Conservation (phyloP, 768 basidiomycete species). For the Psilocybe cubensis region DNA sequence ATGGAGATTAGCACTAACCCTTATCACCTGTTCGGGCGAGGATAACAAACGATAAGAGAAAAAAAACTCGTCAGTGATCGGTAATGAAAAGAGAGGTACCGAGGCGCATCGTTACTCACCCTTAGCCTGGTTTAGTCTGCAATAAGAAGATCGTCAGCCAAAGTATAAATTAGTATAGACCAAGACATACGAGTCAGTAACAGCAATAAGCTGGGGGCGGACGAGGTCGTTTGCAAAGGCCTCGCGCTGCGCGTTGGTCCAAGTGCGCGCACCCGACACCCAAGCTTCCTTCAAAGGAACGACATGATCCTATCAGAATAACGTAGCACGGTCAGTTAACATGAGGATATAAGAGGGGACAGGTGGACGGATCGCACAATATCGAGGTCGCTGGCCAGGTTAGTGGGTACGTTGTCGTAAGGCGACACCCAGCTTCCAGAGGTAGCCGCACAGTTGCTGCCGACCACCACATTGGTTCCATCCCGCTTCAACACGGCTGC, state of each 20-base stretch:
- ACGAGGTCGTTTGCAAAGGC: constrained; percentile 59
- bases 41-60: not conserved
- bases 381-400: constrained; percentile 48
- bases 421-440: constrained; percentile 56
- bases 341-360: not conserved
- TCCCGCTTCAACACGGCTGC: constrained; percentile 49
- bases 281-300: constrained; percentile 62
- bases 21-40: constrained; percentile 45
- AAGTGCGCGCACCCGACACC: constrained; percentile 55
- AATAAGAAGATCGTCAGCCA: not conserved
- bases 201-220: constrained; percentile 56
- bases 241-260: constrained; percentile 54
- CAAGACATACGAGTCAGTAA: constrained; percentile 41
- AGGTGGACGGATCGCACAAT: constrained; percentile 38
- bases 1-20: constrained; percentile 27
- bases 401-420: constrained; percentile 52
- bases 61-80: not conserved
- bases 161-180: not conserved
- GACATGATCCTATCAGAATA: constrained; percentile 46
- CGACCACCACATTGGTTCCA: constrained; percentile 45
- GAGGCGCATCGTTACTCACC: constrained; percentile 26
- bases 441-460: constrained; percentile 42
- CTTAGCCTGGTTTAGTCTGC: constrained; percentile 51
- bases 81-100: constrained; percentile 1
- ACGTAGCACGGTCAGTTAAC: not conserved